Evolutionary conservation across 2,329 filamentous ascomycete species (phyloP), one percentile per base, ranked within the genome.

Genomic region (Colletotrichum chrysophilum): DNA sequence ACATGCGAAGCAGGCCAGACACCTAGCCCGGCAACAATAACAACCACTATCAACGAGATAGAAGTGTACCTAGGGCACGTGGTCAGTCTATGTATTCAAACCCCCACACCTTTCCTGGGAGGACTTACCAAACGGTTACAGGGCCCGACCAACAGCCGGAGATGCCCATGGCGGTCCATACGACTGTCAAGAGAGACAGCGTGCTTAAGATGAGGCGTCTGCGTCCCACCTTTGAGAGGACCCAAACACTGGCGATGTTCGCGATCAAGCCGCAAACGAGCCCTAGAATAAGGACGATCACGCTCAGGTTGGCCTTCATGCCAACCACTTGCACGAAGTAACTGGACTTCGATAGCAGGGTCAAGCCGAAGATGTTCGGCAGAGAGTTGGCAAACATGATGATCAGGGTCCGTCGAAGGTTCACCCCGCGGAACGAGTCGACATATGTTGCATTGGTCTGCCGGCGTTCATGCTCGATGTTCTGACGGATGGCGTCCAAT

Each of bases 81-180:
- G n/a, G 36, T 74, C 13, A 68, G 73, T 58, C 14, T n/a, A 16
- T 26, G 38, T 26, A 24, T 24, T 21, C 16, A 10, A 7, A 13
- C 14, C 24, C 13, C 14, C 18, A 48, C 7, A 52, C 21, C 16
- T 26, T 18, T 21, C 16, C 26, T 21, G 18, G 4, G 14, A 28
- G 30, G 6, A 71, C 81, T 72, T 80, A 86, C 86, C 86, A 89
- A 12, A 83, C 80, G 6, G 85, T 83, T 18, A 83, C 81, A 4
- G 76, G 80, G 13, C 85, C 83, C 1, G 82, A 75, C 76, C 85
- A 88, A 76, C 84, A 87, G 4, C 88, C 88, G 0, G 85, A 83
- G n/a, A 90, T 83, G 2, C 88, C 88, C 81, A 89, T 87, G 1
- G 80, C 81, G 7, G 84, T 78, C 87, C 88, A 90, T 1, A 89